Conservation (phyloP, 352 stramenopile species). For the Pythium grandisporangium region DNA sequence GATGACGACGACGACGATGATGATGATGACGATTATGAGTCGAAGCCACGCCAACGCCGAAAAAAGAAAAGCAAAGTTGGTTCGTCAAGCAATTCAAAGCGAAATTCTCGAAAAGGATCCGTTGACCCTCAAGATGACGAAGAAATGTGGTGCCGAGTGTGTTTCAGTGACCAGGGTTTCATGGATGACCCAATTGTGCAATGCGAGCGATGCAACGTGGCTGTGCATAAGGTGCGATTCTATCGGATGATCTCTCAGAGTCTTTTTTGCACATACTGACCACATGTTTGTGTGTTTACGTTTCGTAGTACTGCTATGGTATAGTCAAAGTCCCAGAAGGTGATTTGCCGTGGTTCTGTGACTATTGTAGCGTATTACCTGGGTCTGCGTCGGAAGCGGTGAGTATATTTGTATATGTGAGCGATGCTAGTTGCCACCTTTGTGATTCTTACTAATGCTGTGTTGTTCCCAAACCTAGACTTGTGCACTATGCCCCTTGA, state of each 20-base stretch:
- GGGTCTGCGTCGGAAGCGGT: constrained; percentile 38
- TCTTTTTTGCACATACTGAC: no score
- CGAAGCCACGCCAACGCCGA: constrained; percentile 4
- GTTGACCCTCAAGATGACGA: constrained; percentile 60
- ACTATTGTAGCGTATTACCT: constrained; percentile 50
- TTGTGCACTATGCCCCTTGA: constrained; percentile 72
- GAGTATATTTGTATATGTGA: constrained; percentile 6
- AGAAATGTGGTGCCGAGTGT: constrained; percentile 87
- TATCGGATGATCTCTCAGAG: no score
- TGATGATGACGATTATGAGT: constrained; percentile 27
- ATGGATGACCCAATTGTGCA: constrained; percentile 84
- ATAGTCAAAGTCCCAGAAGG: constrained; percentile 74
- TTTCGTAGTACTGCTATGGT: constrained; percentile 77
- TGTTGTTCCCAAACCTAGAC: constrained; percentile 45
- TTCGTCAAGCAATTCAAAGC: constrained; percentile 5
- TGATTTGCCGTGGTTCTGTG: constrained; percentile 80
- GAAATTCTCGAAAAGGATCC: constrained; percentile 19
- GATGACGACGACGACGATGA: constrained; percentile 16
- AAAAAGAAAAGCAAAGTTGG: constrained; percentile 20
- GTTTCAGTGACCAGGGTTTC: constrained; percentile 82
- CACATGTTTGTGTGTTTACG: no score
- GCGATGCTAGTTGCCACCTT: background rate
- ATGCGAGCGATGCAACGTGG: constrained; percentile 77
- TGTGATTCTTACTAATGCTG: background rate
- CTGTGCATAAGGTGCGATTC: constrained; percentile 74